Conservation (phyloP, 371 early-diverging fungal genomes). For the Actinomortierella ambigua region DNA sequence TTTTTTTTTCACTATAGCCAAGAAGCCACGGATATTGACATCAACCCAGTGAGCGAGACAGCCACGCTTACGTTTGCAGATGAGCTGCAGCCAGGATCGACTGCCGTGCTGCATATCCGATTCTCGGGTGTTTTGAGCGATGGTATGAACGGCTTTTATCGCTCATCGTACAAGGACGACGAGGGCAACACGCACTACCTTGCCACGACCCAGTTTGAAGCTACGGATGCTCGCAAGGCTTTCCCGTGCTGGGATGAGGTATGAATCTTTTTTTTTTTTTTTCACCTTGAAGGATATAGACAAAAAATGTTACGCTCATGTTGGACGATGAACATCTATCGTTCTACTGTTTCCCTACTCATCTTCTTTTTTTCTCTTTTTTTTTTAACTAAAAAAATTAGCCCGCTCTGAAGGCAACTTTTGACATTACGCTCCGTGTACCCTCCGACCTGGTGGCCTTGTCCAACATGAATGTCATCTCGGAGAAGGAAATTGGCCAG, state of each 20-base stretch:
- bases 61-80: slow-evolving; percentile 75
- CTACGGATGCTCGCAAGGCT: slow-evolving; percentile 89
- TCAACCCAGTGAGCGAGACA: slow-evolving; percentile 71
- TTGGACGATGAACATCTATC: too few species aligned
- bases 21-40: slow-evolving; percentile 65
- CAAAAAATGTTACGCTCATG: background rate
- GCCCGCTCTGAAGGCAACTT: slow-evolving; percentile 90
- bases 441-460: slow-evolving; percentile 74
- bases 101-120: slow-evolving; percentile 66
- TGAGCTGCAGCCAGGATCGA: slow-evolving; percentile 65
- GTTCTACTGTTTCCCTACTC: too few species aligned
- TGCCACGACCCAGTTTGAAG: slow-evolving; percentile 93
- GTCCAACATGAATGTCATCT: slow-evolving; percentile 82
- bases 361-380: too few species aligned
- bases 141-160: slow-evolving; percentile 90
- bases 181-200: slow-evolving; percentile 74
- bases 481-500: slow-evolving; percentile 53
- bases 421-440: slow-evolving; percentile 82
- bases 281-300: background rate
- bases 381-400: too few species aligned
- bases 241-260: slow-evolving; percentile 95
- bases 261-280: too few species aligned
- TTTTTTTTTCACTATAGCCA: slow-evolving; percentile 49
- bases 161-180: slow-evolving; percentile 77
- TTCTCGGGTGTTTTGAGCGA: slow-evolving; percentile 86